Evolutionary conservation across 2,329 filamentous ascomycete species (phyloP), one percentile per base, ranked within the genome.

Genomic region (Penicillium brevicompactum): DNA sequence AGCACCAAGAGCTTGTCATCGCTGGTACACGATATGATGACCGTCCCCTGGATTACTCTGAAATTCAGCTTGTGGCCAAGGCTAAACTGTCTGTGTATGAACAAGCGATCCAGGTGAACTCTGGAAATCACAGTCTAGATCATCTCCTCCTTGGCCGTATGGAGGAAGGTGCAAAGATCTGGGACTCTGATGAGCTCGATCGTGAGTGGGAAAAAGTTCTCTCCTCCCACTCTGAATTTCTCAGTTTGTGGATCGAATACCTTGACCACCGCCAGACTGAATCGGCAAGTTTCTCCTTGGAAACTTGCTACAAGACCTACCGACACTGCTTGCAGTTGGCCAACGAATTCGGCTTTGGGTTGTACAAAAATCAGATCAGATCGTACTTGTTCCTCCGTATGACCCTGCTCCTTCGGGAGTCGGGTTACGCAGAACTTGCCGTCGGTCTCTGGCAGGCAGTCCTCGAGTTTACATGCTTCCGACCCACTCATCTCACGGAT

Each of bases 361-460:
- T 55, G 1, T 60, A 67, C 27, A 67, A 70, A 45, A 54, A 62
- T 21, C 53, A 58, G 2, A 75, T 84, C 56, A 79, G 84, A 49
- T 74, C 91, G 2, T 91, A 95, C 67, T 74, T 95, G 1, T 83
- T 96, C 16, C 76, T 95, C 1, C 84, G 91, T 40, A 70, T 87
- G n/a, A 93, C 90, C 0, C 73, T 84, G 2, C 89, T 94, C 66
- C 79, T 93, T 30, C 80, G 86, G 43, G 88, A 96, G 67, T 80
- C 89, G 44, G 93, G 93, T 0, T 96, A 89, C 67, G 78, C 81
- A 43, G 93, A 97, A 69, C 78, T 90, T 30, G 87, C 91, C 1
- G 78, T 90, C 3, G 91, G 87, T 9, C 80, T 88, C 5, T 97
- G 93, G 92, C 93, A 97, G 74, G 89, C 86, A 5, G 65, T 89